Conservation (phyloP, 1,284 basidiomycete genomes). For the Cutaneotrichosporon cutaneum region DNA sequence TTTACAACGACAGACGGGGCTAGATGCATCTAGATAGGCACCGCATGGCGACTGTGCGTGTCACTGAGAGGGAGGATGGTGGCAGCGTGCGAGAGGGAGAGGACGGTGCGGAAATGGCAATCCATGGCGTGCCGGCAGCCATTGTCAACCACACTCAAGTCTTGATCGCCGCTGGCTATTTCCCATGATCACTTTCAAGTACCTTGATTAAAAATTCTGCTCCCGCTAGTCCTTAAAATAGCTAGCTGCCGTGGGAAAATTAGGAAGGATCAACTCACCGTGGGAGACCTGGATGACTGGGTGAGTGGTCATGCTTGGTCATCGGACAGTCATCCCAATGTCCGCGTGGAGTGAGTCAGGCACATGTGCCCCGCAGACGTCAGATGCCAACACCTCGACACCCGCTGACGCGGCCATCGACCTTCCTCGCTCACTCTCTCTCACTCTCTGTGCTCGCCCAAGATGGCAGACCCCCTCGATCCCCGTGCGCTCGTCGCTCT, state of each 20-base stretch:
- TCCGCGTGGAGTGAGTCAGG: neutral
- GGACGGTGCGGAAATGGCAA: neutral
- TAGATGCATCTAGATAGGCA: neutral
- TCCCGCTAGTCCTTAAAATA: too few relatives aligned
- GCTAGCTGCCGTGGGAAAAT: neutral
- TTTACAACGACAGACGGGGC: too few relatives aligned
- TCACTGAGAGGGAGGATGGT: neutral
- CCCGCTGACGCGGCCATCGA: neutral
- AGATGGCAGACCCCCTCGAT: constrained; percentile 39
- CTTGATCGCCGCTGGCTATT: neutral
- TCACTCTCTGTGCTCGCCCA: constrained; percentile 4
- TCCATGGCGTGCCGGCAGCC: neutral
- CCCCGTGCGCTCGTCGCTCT: constrained; percentile 27
- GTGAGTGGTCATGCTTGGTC: too few relatives aligned
- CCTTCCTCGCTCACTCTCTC: neutral
- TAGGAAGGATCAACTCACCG: too few relatives aligned
- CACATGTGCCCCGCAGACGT: neutral
- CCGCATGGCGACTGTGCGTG: neutral
- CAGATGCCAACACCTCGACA: neutral
- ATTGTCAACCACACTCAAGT: neutral
- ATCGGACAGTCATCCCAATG: neutral
- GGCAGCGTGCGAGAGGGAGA: neutral
- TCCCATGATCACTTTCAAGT: too few relatives aligned
- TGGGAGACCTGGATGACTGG: too few relatives aligned
- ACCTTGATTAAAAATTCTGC: too few relatives aligned